Evolutionary conservation across 345 rosid genomes (phyloP).

Genomic region (Noccaea caerulescens): DNA sequence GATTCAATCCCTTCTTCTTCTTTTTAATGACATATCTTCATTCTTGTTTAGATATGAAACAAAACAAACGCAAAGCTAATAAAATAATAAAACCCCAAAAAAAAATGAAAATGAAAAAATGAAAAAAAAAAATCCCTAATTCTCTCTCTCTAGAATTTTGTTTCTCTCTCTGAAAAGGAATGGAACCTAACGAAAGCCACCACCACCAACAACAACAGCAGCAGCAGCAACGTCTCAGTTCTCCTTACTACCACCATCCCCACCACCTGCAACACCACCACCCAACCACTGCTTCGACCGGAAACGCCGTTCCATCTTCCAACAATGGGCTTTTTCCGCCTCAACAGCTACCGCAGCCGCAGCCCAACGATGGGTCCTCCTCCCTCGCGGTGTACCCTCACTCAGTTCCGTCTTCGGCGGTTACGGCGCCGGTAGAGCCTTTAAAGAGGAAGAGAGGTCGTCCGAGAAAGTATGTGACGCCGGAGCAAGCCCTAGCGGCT

Average conservation of each 20-base stretch:
- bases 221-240: constrained; percentile 50
- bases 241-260: constrained; percentile 48
- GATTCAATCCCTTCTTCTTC: constrained; percentile 4
- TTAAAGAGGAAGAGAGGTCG: constrained; percentile 85
- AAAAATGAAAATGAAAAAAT: constrained; percentile 4
- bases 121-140: constrained; percentile 43
- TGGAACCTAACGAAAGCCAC: constrained; percentile 72
- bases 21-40: neutral
- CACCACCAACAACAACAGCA: constrained; percentile 42
- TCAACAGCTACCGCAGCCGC: constrained; percentile 42
- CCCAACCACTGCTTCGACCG: constrained; percentile 44
- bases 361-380: constrained; percentile 44
- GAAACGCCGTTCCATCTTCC: constrained; percentile 49
- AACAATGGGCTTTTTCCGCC: constrained; percentile 58
- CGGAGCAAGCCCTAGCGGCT: constrained; percentile 90
- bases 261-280: constrained; percentile 35
- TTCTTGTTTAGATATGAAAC: neutral
- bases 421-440: constrained; percentile 62
- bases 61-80: neutral
- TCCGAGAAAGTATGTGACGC: constrained; percentile 95
- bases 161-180: constrained; percentile 44
- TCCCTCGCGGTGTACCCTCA: constrained; percentile 59
- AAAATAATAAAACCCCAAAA: constrained; percentile 27
- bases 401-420: constrained; percentile 68
- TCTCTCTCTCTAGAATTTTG: constrained; percentile 39